These are phyloP conservation scores for Melastoma candidum DNA, from an alignment of 441 rosid species.

Conservation along the genomic window DNA sequence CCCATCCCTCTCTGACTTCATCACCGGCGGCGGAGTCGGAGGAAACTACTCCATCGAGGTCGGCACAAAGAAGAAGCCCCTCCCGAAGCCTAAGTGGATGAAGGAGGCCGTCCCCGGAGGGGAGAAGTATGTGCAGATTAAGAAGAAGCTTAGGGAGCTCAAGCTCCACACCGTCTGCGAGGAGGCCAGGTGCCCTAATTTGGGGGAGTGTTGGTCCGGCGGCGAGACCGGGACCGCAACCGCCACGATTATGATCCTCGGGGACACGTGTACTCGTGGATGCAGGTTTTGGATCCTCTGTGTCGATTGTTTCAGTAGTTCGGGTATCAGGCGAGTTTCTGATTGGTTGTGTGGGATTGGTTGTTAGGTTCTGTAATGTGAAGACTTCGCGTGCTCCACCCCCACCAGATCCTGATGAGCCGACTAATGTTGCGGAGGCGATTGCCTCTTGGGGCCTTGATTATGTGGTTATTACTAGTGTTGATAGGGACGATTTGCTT, in stretches of 20 bases:
- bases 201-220: conserved; percentile 96
- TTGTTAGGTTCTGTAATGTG: conserved; percentile 78
- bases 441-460: conserved; percentile 98
- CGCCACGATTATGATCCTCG: conserved; percentile 91
- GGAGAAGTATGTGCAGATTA: conserved; percentile 90
- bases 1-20: conserved; percentile 56
- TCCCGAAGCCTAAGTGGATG: conserved; percentile 99
- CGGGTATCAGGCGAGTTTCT: not conserved
- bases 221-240: conserved; percentile 98
- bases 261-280: conserved; percentile 95
- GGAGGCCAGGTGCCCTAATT: conserved; percentile 89
- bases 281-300: conserved; percentile 42
- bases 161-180: conserved; percentile 96
- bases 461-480: conserved; percentile 94
- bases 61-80: conserved; percentile 90
- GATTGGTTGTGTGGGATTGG: not conserved
- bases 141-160: conserved; percentile 81
- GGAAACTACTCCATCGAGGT: conserved; percentile 75
- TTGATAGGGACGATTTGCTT: conserved; percentile 83
- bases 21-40: conserved; percentile 19
- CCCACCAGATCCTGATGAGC: conserved; percentile 83
- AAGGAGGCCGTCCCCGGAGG: conserved; percentile 86
- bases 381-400: conserved; percentile 97
- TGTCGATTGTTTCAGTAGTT: not conserved
- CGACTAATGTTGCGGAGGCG: conserved; percentile 83